These are phyloP conservation scores for Neurospora africana DNA, from an alignment of 495 filamentous ascomycete species.

Conservation along the genomic window DNA sequence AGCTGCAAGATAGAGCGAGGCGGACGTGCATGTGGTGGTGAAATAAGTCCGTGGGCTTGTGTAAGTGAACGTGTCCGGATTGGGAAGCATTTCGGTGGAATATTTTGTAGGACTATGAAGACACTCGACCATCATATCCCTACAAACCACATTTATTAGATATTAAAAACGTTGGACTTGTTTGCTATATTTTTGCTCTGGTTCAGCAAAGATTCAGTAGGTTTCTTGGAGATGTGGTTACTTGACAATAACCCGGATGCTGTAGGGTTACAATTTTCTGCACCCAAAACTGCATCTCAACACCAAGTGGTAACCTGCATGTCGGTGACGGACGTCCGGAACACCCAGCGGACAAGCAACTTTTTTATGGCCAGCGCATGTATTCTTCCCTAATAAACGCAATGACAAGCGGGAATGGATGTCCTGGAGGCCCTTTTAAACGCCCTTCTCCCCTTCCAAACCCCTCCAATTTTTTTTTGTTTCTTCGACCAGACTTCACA, in stretches of 20 bases:
- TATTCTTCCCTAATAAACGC: not conserved
- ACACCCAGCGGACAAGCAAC: not conserved
- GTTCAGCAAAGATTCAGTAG: not conserved
- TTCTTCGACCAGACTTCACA: not conserved
- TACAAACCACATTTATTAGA: too few species aligned
- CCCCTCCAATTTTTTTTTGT: not conserved
- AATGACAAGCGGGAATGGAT: not conserved
- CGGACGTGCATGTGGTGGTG: too few species aligned
- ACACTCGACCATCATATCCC: not conserved
- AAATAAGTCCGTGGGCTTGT: not conserved
- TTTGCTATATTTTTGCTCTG: too few species aligned
- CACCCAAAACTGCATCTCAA: not conserved
- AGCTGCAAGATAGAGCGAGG: too few species aligned
- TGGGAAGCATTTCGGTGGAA: not conserved
- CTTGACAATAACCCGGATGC: not conserved
- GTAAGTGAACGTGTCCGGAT: not conserved
- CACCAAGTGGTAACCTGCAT: not conserved
- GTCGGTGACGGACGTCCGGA: not conserved
- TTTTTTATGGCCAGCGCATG: not conserved
- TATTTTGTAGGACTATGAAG: not conserved
- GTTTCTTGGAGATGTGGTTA: not conserved
- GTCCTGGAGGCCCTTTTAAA: not conserved
- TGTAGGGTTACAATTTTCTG: not conserved
- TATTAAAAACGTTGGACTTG: too few species aligned
- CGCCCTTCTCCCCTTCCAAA: not conserved